These are phyloP conservation scores for Arthroderma uncinatum DNA, from an alignment of 2,329 filamentous ascomycete genomes.

Conservation along the genomic window DNA sequence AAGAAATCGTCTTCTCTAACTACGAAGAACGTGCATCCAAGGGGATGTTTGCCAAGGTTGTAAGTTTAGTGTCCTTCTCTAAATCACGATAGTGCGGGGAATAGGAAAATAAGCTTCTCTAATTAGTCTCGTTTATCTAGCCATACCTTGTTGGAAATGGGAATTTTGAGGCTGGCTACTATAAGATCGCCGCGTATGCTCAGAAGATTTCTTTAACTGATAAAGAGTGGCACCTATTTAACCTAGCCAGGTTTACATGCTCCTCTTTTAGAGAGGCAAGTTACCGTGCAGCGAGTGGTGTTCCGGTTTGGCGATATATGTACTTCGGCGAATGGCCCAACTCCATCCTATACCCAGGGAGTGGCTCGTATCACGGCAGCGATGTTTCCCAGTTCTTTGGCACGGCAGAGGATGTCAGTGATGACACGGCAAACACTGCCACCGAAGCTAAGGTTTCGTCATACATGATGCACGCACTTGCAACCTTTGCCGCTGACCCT, in stretches of 20 bases:
- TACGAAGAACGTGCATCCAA: conserved; percentile 20
- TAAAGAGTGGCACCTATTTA: conserved; percentile 13
- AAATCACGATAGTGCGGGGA: conserved; percentile 8
- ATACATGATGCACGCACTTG: conserved; percentile 20
- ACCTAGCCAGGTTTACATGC: conserved; percentile 20
- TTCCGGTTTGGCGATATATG: conserved; percentile 22
- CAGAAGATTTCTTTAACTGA: conserved; percentile 13
- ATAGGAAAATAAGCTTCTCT: neutral
- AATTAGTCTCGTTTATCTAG: conserved; percentile 14
- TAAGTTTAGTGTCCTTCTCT: conserved; percentile 11
- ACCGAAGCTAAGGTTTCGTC: conserved; percentile 39
- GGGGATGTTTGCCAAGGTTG: conserved; percentile 29
- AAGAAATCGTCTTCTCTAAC: conserved; percentile 30
- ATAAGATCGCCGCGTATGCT: conserved; percentile 16
- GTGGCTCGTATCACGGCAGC: conserved; percentile 17
- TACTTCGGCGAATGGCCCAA: conserved; percentile 24
- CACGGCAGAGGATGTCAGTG: conserved; percentile 19
- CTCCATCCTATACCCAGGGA: conserved; percentile 14
- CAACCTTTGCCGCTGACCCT: conserved; percentile 25
- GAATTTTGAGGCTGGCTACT: conserved; percentile 20
- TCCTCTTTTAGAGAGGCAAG: conserved; percentile 14
- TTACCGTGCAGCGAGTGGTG: conserved; percentile 11
- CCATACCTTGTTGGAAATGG: conserved; percentile 9
- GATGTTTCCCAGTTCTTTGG: conserved; percentile 26
- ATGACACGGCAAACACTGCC: conserved; percentile 46